Conservation (phyloP, 2,329 filamentous ascomycete species). For the Curvularia eragrostidis region DNA sequence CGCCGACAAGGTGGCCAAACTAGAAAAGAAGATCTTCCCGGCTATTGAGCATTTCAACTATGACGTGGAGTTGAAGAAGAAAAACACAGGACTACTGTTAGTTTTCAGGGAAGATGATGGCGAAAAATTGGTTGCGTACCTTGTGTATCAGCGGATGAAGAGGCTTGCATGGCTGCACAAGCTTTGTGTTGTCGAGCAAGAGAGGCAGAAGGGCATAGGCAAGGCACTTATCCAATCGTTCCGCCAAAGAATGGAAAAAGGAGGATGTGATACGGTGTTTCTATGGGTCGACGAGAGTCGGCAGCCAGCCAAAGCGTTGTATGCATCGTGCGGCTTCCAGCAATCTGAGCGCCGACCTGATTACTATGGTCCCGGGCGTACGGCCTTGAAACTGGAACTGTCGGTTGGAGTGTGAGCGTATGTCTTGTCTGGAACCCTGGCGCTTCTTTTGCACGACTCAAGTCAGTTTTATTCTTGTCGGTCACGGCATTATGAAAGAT, state of each 20-base stretch:
- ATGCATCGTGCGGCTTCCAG: constrained; percentile 55
- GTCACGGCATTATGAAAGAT: not conserved
- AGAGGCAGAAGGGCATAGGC: constrained; percentile 57
- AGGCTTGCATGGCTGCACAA: constrained; percentile 58
- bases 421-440: not conserved
- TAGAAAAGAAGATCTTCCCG: constrained; percentile 60
- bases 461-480: not conserved
- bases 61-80: constrained; percentile 56
- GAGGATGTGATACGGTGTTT: constrained; percentile 57
- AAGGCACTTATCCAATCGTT: constrained; percentile 55
- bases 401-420: constrained; percentile 22
- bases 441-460: not conserved
- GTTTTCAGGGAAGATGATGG: constrained; percentile 26
- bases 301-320: constrained; percentile 54
- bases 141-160: constrained; percentile 36
- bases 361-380: constrained; percentile 60
- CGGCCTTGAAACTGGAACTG: constrained; percentile 45
- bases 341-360: constrained; percentile 55
- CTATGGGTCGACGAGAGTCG: constrained; percentile 61
- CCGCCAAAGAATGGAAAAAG: constrained; percentile 51
- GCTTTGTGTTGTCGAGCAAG: constrained; percentile 56
- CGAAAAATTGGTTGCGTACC: constrained; percentile 53
- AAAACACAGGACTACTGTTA: constrained; percentile 55
- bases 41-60: constrained; percentile 60
- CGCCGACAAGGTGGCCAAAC: constrained; percentile 33